These are phyloP conservation scores for Haplographium delicatum DNA, from an alignment of 495 filamentous ascomycete genomes.

Conservation along the genomic window DNA sequence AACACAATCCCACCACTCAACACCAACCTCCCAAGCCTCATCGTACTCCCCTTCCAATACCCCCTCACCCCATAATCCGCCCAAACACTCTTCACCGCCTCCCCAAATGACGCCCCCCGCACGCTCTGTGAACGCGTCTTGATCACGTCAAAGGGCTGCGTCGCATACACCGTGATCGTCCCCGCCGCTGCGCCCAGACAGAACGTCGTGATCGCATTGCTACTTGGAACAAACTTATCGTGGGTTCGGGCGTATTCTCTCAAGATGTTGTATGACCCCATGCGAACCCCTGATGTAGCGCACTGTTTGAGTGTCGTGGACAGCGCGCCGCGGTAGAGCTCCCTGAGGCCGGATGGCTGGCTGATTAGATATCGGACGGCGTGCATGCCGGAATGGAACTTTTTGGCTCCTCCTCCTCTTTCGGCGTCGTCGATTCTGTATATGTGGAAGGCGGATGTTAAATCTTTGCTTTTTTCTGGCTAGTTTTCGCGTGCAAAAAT, in stretches of 20 bases:
- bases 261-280: slow-evolving; percentile 62
- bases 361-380: slow-evolving; percentile 40
- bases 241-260: slow-evolving; percentile 50
- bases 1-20: slow-evolving; percentile 62
- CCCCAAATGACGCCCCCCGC: slow-evolving; percentile 41
- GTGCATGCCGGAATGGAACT: slow-evolving; percentile 45
- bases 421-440: too few relatives aligned
- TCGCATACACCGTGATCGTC: slow-evolving; percentile 53
- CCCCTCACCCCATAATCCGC: slow-evolving; percentile 50
- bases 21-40: slow-evolving; percentile 57
- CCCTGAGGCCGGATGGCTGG: slow-evolving; percentile 44
- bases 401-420: too few relatives aligned
- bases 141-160: slow-evolving; percentile 63
- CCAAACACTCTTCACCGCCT: slow-evolving; percentile 47
- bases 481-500: too few relatives aligned
- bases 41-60: slow-evolving; percentile 62
- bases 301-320: slow-evolving; percentile 63
- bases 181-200: slow-evolving; percentile 55
- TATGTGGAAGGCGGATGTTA: too few relatives aligned
- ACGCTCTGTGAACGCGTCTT: slow-evolving; percentile 60
- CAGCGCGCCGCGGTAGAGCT: slow-evolving; percentile 52
- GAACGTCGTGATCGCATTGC: slow-evolving; percentile 39
- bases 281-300: slow-evolving; percentile 56
- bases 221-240: slow-evolving; percentile 34
- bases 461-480: too few relatives aligned